Percentiles rank a stretch among this genome's conserved stretches.
These are phyloP conservation scores for Leishmania turanica DNA, from an alignment of 208 protist genomes.

Conservation along the genomic window DNA sequence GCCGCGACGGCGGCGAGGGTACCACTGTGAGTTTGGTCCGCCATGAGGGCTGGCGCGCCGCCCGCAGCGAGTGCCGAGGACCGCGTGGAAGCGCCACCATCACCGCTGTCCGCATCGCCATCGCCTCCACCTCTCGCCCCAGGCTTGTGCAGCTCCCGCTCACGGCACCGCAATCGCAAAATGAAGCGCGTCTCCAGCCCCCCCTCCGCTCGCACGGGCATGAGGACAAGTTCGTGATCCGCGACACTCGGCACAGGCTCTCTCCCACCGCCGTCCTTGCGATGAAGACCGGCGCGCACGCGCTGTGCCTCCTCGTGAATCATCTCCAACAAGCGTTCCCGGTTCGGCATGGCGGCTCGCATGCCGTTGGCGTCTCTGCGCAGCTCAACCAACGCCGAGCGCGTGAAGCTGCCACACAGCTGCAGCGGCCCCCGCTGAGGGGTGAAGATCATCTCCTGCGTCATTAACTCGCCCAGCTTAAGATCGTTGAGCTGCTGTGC, in stretches of 20 bases:
- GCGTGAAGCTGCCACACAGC: slow-evolving; percentile 70
- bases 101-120: not conserved
- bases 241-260: not conserved
- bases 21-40: not conserved
- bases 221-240: slow-evolving; percentile 73
- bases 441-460: slow-evolving; percentile 64
- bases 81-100: not conserved
- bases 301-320: slow-evolving; percentile 28
- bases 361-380: slow-evolving; percentile 12
- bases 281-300: not conserved
- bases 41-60: not conserved
- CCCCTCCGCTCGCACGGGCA: slow-evolving; percentile 43
- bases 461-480: slow-evolving; percentile 68
- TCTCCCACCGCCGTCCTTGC: not conserved
- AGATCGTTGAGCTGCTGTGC: slow-evolving; percentile 75
- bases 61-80: not conserved
- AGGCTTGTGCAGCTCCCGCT: slow-evolving; percentile 6
- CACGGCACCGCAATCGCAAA: slow-evolving; percentile 54
- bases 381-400: slow-evolving; percentile 55
- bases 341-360: slow-evolving; percentile 18
- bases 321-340: slow-evolving; percentile 43
- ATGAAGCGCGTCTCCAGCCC: slow-evolving; percentile 29
- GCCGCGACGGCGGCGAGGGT: no score
- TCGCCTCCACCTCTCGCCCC: not conserved
- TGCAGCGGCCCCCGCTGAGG: slow-evolving; percentile 80